Percentiles rank a stretch among this genome's conserved stretches.
phyloP scores from a whole-genome alignment of 2,329 filamentous ascomycete genomes.

The Chaetomiaceae sp. region DNA sequence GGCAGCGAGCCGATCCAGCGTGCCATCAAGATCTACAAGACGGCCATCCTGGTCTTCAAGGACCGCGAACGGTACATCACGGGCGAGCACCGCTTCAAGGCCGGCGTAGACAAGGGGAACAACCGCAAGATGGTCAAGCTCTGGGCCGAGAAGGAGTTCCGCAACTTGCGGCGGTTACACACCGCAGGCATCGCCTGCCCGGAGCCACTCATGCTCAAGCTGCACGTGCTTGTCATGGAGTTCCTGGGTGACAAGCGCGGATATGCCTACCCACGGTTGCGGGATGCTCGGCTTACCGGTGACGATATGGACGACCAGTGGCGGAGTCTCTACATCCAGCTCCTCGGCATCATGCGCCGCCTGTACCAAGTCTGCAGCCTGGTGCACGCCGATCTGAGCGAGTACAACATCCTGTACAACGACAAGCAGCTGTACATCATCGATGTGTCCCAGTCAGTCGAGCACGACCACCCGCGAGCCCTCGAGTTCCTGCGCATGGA shows the following conservation, averaged over 20 bases:
- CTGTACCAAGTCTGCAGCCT: slow-evolving; percentile 90
- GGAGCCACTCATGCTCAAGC: slow-evolving; percentile 79
- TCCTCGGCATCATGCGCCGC: slow-evolving; percentile 82
- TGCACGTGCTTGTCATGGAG: slow-evolving; percentile 94
- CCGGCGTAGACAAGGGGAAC: slow-evolving; percentile 89
- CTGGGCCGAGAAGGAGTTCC: slow-evolving; percentile 98
- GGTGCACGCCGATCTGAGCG: slow-evolving; percentile 93
- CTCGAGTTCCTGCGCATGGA: slow-evolving; percentile 97
- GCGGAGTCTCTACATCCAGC: slow-evolving; percentile 73
- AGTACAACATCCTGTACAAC: slow-evolving; percentile 96
- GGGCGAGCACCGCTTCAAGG: slow-evolving; percentile 87
- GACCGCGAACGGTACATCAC: slow-evolving; percentile 94
- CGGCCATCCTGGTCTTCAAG: slow-evolving; percentile 94
- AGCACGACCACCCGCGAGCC: slow-evolving; percentile 89
- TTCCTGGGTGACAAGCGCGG: slow-evolving; percentile 87
- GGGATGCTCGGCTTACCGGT: slow-evolving; percentile 72
- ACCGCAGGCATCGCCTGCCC: slow-evolving; percentile 83
- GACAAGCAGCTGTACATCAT: slow-evolving; percentile 82
- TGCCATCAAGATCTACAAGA: slow-evolving; percentile 99
- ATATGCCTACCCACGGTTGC: slow-evolving; percentile 80
- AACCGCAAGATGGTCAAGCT: slow-evolving; percentile 97
- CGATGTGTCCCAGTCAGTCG: slow-evolving; percentile 95
- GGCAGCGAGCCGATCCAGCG: slow-evolving; percentile 60
- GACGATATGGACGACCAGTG: slow-evolving; percentile 68
- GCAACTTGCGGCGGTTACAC: slow-evolving; percentile 83